Evolutionary conservation across 768 basidiomycete species (phyloP).

Genomic region (Lactarius vividus): DNA sequence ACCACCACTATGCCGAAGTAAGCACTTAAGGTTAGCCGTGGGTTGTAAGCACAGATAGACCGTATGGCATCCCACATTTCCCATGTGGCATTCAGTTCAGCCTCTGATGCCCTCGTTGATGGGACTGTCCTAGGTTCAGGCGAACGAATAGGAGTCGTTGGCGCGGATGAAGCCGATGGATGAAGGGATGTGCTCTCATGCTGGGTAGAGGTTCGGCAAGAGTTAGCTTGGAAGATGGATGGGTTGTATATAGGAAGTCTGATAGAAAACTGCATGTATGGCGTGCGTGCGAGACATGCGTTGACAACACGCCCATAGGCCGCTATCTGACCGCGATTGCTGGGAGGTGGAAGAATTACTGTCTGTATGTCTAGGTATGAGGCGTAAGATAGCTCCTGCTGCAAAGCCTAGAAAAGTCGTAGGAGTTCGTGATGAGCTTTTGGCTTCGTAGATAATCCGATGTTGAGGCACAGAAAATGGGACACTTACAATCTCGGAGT

Average conservation of each 20-base stretch:
- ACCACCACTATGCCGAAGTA: slow-evolving; percentile 19
- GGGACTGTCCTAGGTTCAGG: slow-evolving; percentile 31
- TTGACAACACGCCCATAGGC: slow-evolving; percentile 93
- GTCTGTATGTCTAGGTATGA: slow-evolving; percentile 86
- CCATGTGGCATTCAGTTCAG: slow-evolving; percentile 77
- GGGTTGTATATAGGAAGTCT: slow-evolving; percentile 83
- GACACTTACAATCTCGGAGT: slow-evolving; percentile 84
- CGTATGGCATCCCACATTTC: slow-evolving; percentile 98
- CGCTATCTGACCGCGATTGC: slow-evolving; percentile 76
- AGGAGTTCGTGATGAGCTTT: slow-evolving; percentile 6
- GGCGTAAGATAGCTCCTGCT: slow-evolving; percentile 90
- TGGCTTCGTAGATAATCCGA: background rate
- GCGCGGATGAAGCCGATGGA: slow-evolving; percentile 26
- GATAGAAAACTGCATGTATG: slow-evolving; percentile 78
- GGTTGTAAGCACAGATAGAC: slow-evolving; percentile 82
- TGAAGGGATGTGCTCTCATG: slow-evolving; percentile 1
- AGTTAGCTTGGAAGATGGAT: slow-evolving; percentile 48
- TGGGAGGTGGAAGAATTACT: slow-evolving; percentile 86
- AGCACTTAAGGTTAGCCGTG: slow-evolving; percentile 69
- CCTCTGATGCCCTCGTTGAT: slow-evolving; percentile 44
- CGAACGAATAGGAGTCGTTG: slow-evolving; percentile 29
- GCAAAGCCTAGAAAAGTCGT: slow-evolving; percentile 62
- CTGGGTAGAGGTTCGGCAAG: slow-evolving; percentile 30
- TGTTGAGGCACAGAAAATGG: slow-evolving; percentile 7
- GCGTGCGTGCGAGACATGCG: slow-evolving; percentile 64